Evolutionary conservation across 1,139 yeast species (phyloP).

Genomic region (Wickerhamomyces sp.): DNA sequence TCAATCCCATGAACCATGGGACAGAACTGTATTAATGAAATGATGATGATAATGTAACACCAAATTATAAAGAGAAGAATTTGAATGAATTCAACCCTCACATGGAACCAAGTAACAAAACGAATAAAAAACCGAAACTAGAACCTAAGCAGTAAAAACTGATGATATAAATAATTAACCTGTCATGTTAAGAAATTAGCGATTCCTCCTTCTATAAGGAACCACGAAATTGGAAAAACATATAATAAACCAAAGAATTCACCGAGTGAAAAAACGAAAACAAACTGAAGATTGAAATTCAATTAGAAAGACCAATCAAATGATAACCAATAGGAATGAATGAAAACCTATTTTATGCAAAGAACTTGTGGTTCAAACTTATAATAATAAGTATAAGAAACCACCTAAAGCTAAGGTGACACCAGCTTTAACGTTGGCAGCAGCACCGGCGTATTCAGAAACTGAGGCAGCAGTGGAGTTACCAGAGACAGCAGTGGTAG

Average conservation of each 20-base stretch:
- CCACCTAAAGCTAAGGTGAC: slow-evolving; percentile 20
- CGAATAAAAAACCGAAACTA: neutral
- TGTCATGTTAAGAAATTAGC: neutral
- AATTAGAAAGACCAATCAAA: neutral
- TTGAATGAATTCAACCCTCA: no score
- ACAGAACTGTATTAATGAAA: no score
- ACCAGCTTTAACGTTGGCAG: slow-evolving; percentile 20
- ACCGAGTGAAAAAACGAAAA: neutral
- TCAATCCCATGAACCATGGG: no score
- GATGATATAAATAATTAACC: neutral
- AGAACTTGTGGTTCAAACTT: slow-evolving; percentile 5
- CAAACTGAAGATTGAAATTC: neutral
- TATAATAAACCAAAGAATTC: neutral
- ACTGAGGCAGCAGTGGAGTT: slow-evolving; percentile 9
- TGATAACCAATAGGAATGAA: neutral
- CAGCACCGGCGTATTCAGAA: slow-evolving; percentile 20
- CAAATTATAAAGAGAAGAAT: no score
- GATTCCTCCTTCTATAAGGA: neutral
- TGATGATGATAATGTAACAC: no score
- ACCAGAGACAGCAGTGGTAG: slow-evolving; percentile 3
- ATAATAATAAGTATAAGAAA: slow-evolving; percentile 21
- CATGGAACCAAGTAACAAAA: neutral
- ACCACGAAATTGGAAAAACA: neutral
- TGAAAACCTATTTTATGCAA: neutral
- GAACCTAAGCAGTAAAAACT: neutral